A percentile compares a stretch with the other conserved stretches of the same genome.
Evolutionary conservation across 2,329 filamentous ascomycete species (phyloP).

Genomic region (Biscogniauxia mediterranea): DNA sequence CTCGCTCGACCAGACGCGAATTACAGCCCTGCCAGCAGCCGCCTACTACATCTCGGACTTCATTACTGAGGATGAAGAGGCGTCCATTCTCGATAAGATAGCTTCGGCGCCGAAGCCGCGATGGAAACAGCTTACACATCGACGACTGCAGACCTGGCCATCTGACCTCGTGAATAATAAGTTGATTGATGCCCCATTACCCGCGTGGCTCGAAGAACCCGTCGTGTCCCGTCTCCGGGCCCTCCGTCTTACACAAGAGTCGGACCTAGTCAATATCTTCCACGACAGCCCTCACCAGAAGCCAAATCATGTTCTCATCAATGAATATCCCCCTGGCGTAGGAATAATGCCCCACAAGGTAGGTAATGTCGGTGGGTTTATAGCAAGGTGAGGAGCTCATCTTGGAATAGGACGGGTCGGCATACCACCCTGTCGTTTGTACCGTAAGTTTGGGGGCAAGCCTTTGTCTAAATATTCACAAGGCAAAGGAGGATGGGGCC

Average conservation of each 20-base stretch:
- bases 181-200: slow-evolving; percentile 72
- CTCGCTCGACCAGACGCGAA: slow-evolving; percentile 49
- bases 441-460: slow-evolving; percentile 82
- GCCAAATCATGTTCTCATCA: slow-evolving; percentile 91
- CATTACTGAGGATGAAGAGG: slow-evolving; percentile 73
- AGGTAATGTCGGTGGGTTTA: not conserved
- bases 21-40: slow-evolving; percentile 56
- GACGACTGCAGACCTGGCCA: slow-evolving; percentile 87
- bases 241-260: slow-evolving; percentile 39
- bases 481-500: slow-evolving; percentile 60
- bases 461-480: slow-evolving; percentile 75
- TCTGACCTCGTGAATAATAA: slow-evolving; percentile 77
- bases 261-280: slow-evolving; percentile 46
- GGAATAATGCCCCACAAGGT: slow-evolving; percentile 95
- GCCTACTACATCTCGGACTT: slow-evolving; percentile 89
- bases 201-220: slow-evolving; percentile 70
- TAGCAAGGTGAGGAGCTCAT: not conserved
- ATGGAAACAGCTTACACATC: slow-evolving; percentile 87
- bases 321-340: slow-evolving; percentile 83
- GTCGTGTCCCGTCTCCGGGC: slow-evolving; percentile 61
- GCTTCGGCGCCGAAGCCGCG: slow-evolving; percentile 66
- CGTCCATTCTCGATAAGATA: slow-evolving; percentile 65
- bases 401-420: slow-evolving; percentile 63
- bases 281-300: slow-evolving; percentile 65
- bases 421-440: slow-evolving; percentile 85